Conservation (phyloP, 306 rosid genomes). For the Sindora glabra region DNA sequence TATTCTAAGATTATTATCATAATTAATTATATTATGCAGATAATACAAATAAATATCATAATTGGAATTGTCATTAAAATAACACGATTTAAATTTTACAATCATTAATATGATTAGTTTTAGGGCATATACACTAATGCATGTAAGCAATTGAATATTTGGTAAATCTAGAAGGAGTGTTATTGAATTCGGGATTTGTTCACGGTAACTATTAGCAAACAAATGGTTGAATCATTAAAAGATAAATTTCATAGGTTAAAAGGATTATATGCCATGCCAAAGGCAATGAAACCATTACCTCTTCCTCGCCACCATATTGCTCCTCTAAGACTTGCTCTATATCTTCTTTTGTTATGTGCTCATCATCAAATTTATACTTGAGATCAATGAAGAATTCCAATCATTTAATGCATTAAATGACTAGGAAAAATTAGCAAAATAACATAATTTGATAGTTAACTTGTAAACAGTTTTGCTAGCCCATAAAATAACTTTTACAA, state of each 20-base stretch:
- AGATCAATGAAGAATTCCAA: conserved; percentile 9
- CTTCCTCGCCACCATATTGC: conserved; percentile 99
- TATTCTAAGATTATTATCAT: too few relatives aligned
- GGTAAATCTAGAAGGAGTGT: conserved; percentile 90
- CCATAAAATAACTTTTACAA: not conserved
- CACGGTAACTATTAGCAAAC: conserved; percentile 66
- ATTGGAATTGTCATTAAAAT: too few relatives aligned
- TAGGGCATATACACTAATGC: too few relatives aligned
- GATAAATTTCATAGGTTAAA: conserved; percentile 5
- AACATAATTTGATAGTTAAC: too few relatives aligned
- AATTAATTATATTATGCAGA: too few relatives aligned
- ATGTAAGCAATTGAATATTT: conserved; percentile 95
- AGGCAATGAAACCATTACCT: conserved; percentile 42
- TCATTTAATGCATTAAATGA: conserved; percentile 4
- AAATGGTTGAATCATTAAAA: conserved; percentile 11
- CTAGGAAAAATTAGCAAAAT: not conserved
- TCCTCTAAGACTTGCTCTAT: conserved; percentile 88
- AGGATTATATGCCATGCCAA: conserved; percentile 4
- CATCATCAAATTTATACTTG: conserved; percentile 97
- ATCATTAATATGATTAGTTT: too few relatives aligned
- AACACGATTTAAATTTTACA: too few relatives aligned
- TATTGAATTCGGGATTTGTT: conserved; percentile 97
- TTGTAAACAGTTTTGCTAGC: too few relatives aligned
- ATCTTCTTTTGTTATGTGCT: conserved; percentile 94
- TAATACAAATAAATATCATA: too few relatives aligned